phyloP scores from a whole-genome alignment of 164 flowering plant genomes.

The Houttuynia cordata region DNA sequence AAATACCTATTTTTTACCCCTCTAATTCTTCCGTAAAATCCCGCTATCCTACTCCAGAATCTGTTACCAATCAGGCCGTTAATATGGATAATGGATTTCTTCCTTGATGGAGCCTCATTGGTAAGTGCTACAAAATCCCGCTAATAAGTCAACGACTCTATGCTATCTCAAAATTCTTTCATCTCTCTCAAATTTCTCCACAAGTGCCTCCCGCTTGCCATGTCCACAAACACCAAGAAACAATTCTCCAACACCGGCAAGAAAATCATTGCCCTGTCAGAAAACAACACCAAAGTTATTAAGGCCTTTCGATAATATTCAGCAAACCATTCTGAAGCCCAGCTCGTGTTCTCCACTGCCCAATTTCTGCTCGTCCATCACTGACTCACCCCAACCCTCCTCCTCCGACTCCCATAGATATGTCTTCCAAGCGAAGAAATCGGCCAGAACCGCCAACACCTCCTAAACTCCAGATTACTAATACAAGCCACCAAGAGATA shows the following conservation, averaged over 20 bases:
- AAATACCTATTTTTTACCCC: too few relatives aligned
- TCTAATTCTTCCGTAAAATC: too few relatives aligned
- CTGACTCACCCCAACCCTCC: slow-evolving; percentile 9
- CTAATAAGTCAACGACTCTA: background rate
- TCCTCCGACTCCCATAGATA: slow-evolving; percentile 19
- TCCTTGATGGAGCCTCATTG: too few relatives aligned
- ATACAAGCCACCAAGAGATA: background rate
- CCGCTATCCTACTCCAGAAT: too few relatives aligned
- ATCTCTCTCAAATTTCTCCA: slow-evolving; percentile 52
- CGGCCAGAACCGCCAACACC: slow-evolving; percentile 54
- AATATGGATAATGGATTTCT: too few relatives aligned
- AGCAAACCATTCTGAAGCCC: slow-evolving; percentile 21
- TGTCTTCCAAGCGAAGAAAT: slow-evolving; percentile 65
- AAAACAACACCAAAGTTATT: slow-evolving; percentile 1
- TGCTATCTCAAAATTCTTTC: slow-evolving; percentile 7
- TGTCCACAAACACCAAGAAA: slow-evolving; percentile 66
- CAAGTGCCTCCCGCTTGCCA: slow-evolving; percentile 71
- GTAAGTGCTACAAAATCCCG: too few relatives aligned
- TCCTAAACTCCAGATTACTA: background rate
- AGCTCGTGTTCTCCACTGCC: slow-evolving; percentile 16
- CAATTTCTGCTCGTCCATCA: slow-evolving; percentile 1
- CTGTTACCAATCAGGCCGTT: too few relatives aligned
- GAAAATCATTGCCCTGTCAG: slow-evolving; percentile 3
- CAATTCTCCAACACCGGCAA: slow-evolving; percentile 16
- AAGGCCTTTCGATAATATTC: background rate